Base-by-base conservation (phyloP, 148 eudicot genomes). In the Nyssa sinensis region DNA sequence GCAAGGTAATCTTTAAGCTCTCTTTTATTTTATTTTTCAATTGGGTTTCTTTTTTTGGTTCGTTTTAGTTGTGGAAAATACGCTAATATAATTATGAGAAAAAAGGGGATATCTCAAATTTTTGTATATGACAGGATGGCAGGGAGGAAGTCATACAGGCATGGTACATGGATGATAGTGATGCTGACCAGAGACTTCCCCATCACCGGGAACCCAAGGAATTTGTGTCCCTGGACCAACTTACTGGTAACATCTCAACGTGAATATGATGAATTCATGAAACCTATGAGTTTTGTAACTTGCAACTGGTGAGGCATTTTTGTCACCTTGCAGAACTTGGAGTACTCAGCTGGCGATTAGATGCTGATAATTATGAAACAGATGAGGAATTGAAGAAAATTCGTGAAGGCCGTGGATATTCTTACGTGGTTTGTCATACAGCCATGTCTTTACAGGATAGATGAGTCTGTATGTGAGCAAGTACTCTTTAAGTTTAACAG, bases 121-220 rank as follows among this genome's bases (percentile, higher is more conserved):
- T 51, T 25, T 49, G 23, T 29, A 6, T 81, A 30, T 8, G 86
- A 64, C 80, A 95, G 98, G 97, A 89, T 88, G 81, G 70, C 12
- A 84, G 92, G 71, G 96, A 86, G 72, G 96, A 95, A 85, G 90
- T 92, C 63, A 80, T 95, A 27, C 87, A 95, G 78, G 99, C 99
- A 81, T 93, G 99, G 99, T 95, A 93, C 81, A 95, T 95, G 98
- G 97, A 93, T 86, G 97, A 93, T 53, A 86, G 89, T 71, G 63
- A 81, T 74, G 98, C 85, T 71, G 99, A 95, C 74, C 99, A 93
- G 84, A 85, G 99, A 61, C 97, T 95, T 64, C 93, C 93, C 62
- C 97, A 91, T 80, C 97, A 91, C 73, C 84, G 85, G 66, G 84
- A 89, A 16, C 99, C 98, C 12, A 83, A 91, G 81, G 93, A 96